Evolutionary conservation across 192 early-diverging fungal genomes (phyloP).

Genomic region (Coemansia sp.): DNA sequence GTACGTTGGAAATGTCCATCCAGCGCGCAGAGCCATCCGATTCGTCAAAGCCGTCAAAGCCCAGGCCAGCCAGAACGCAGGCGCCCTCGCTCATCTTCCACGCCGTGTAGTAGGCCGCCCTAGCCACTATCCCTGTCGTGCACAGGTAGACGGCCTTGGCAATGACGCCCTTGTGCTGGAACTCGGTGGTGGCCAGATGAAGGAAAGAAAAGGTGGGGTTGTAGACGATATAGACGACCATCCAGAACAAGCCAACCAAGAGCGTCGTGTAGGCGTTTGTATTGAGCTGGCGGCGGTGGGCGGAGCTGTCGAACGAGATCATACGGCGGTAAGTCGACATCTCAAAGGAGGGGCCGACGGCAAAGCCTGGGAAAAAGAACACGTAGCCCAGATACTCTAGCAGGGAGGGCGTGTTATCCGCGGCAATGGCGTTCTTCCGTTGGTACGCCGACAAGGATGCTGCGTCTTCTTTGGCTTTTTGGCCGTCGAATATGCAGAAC

Average conservation of each 20-base stretch:
- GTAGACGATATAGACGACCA: slow-evolving; percentile 35
- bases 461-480: slow-evolving; percentile 3
- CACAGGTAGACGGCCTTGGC: slow-evolving; percentile 24
- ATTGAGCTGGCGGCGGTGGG: slow-evolving; percentile 12
- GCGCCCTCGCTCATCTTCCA: slow-evolving; percentile 89
- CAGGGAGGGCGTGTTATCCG: slow-evolving; percentile 57
- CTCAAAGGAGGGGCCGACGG: slow-evolving; percentile 85
- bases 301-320: slow-evolving; percentile 42
- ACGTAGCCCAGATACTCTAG: slow-evolving; percentile 83
- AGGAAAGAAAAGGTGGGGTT: slow-evolving; percentile 11
- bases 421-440: slow-evolving; percentile 56
- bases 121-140: slow-evolving; percentile 23
- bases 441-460: slow-evolving; percentile 62
- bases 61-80: slow-evolving; percentile 78
- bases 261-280: slow-evolving; percentile 28
- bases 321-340: slow-evolving; percentile 56
- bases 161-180: slow-evolving; percentile 8
- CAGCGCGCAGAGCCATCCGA: slow-evolving; percentile 57
- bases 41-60: slow-evolving; percentile 69
- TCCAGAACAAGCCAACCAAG: slow-evolving; percentile 36
- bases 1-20: slow-evolving; percentile 76
- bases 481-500: slow-evolving; percentile 80
- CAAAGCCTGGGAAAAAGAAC: slow-evolving; percentile 84
- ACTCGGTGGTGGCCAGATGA: slow-evolving; percentile 21
- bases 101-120: slow-evolving; percentile 74